A percentile compares a stretch with the other conserved stretches of the same genome.
Conservation (phyloP, 495 filamentous ascomycete genomes). For the Aspergillus baeticus region DNA sequence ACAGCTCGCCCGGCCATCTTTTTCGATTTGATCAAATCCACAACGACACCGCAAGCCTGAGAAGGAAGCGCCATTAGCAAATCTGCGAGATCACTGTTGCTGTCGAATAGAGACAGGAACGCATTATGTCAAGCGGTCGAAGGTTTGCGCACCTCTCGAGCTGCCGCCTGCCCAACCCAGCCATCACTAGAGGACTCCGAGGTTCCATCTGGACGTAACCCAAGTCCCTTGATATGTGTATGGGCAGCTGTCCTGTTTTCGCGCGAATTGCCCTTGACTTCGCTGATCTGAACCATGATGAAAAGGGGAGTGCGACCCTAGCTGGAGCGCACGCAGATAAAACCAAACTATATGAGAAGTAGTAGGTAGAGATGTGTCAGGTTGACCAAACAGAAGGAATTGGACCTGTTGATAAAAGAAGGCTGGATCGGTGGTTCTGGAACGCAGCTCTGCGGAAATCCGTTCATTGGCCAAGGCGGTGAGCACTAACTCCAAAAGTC, state of each 20-base stretch:
- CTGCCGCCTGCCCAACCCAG: conserved; percentile 85
- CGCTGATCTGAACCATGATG: conserved; percentile 89
- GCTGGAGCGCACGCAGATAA: conserved; percentile 21
- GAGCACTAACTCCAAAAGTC: conserved; percentile 39
- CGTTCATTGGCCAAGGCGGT: conserved; percentile 36
- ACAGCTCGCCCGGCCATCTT: conserved; percentile 98
- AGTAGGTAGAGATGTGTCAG: neutral
- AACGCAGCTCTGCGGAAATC: conserved; percentile 18
- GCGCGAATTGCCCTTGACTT: conserved; percentile 92
- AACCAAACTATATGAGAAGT: neutral
- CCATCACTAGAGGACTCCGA: conserved; percentile 75
- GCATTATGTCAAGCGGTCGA: neutral
- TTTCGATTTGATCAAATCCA: conserved; percentile 89
- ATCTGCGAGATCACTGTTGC: neutral
- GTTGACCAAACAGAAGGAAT: conserved; percentile 16
- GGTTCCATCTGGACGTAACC: conserved; percentile 75
- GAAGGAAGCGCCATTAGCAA: conserved; percentile 12
- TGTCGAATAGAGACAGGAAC: neutral
- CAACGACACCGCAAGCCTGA: conserved; percentile 88
- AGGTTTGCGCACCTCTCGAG: conserved; percentile 66
- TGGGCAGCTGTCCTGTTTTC: conserved; percentile 95
- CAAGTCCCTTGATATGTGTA: conserved; percentile 94
- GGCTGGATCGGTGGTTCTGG: conserved; percentile 5
- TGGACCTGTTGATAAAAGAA: conserved; percentile 7
- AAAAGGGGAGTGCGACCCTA: conserved; percentile 26